These are phyloP conservation scores for Acacia acuminata DNA, from an alignment of 306 rosid genomes.

Conservation along the genomic window DNA sequence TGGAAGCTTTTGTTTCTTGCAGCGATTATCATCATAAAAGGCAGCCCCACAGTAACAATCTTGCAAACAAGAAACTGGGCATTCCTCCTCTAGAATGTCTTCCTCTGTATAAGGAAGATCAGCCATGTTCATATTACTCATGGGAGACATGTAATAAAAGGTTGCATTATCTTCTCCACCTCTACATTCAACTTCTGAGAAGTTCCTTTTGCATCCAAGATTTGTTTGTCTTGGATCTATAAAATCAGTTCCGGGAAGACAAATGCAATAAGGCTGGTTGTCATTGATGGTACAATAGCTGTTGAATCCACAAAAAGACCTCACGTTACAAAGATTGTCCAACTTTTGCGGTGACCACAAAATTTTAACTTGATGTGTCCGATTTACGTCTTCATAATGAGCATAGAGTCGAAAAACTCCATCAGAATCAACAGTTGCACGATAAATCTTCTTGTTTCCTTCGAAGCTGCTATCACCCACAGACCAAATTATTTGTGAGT, in stretches of 20 bases:
- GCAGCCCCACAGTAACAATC: constrained; percentile 46
- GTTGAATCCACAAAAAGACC: constrained; percentile 30
- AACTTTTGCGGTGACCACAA: not conserved
- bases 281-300: constrained; percentile 28
- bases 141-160: not conserved
- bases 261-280: not conserved
- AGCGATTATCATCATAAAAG: not conserved
- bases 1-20: constrained; percentile 36
- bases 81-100: not conserved
- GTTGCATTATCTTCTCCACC: not conserved
- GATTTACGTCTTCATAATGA: not conserved
- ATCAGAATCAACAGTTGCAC: constrained; percentile 29
- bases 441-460: constrained; percentile 1
- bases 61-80: constrained; percentile 29
- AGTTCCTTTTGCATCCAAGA: constrained; percentile 35
- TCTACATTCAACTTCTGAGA: constrained; percentile 4
- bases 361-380: not conserved
- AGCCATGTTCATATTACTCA: not conserved
- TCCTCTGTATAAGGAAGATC: constrained; percentile 3
- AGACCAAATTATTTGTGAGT: not conserved
- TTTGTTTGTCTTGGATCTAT: not conserved
- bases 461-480: not conserved
- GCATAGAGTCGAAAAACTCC: constrained; percentile 27
- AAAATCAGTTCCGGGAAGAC: constrained; percentile 19
- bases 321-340: not conserved